Conservation (phyloP, 2,329 filamentous ascomycete species). For the Neofusicoccum sp. region DNA sequence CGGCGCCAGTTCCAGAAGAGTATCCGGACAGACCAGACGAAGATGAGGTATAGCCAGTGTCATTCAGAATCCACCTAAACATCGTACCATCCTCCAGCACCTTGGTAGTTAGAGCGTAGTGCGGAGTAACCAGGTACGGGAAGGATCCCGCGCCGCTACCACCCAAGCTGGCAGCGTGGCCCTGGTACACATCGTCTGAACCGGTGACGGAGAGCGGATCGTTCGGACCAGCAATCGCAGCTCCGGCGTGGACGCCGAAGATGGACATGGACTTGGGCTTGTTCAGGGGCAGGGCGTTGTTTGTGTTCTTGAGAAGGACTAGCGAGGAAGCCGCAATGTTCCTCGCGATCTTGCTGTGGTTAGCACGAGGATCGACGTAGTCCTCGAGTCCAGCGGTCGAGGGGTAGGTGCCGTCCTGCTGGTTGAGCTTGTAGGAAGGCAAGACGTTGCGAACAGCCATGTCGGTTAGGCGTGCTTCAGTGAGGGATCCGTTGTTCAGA, state of each 20-base stretch:
- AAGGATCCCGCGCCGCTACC: slow-evolving; percentile 43
- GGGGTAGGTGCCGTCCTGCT: slow-evolving; percentile 44
- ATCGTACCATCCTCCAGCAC: slow-evolving; percentile 15
- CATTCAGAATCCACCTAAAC: slow-evolving; percentile 14
- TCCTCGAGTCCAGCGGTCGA: slow-evolving; percentile 29
- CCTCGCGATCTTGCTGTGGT: slow-evolving; percentile 38
- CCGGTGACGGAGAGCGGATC: slow-evolving; percentile 24
- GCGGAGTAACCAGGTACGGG: slow-evolving; percentile 39
- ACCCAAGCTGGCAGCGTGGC: slow-evolving; percentile 45
- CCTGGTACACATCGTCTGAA: slow-evolving; percentile 36
- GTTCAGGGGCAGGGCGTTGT: slow-evolving; percentile 52
- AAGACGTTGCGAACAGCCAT: slow-evolving; percentile 49
- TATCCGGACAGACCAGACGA: not conserved
- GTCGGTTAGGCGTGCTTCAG: slow-evolving; percentile 43
- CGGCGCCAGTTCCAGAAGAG: not conserved
- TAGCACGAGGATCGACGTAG: slow-evolving; percentile 29
- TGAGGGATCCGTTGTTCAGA: slow-evolving; percentile 42
- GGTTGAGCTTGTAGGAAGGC: slow-evolving; percentile 45
- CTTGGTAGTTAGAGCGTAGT: slow-evolving; percentile 40
- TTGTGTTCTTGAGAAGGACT: slow-evolving; percentile 50
- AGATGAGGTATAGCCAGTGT: slow-evolving; percentile 6
- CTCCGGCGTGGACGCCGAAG: slow-evolving; percentile 50
- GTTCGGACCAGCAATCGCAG: slow-evolving; percentile 50
- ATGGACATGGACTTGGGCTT: slow-evolving; percentile 49
- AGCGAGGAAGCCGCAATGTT: slow-evolving; percentile 41